phyloP scores from a whole-genome alignment of 2,329 filamentous ascomycete genomes.

The Chaetomiaceae sp. region DNA sequence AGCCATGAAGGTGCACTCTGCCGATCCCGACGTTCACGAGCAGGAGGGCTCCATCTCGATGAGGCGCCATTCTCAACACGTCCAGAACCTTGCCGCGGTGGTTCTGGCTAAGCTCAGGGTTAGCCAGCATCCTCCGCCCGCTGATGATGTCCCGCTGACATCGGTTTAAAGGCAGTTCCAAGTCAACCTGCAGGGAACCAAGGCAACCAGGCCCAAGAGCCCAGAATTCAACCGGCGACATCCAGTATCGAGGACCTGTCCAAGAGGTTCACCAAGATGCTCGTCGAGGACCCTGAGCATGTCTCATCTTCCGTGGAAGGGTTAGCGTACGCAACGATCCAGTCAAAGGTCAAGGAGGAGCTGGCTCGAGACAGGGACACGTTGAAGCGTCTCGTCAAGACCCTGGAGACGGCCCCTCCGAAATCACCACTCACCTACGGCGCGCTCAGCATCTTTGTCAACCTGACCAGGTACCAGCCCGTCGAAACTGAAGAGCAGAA shows the following conservation, averaged over 20 bases:
- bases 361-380: conserved; percentile 66
- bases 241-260: conserved; percentile 64
- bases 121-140: conserved; percentile 29
- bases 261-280: conserved; percentile 61
- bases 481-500: conserved; percentile 83
- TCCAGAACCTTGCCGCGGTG: conserved; percentile 65
- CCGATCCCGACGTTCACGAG: conserved; percentile 54
- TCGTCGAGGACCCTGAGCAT: conserved; percentile 54
- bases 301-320: conserved; percentile 79
- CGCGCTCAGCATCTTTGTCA: conserved; percentile 77
- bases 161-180: conserved; percentile 51
- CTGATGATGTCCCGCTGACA: conserved; percentile 45
- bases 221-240: conserved; percentile 48
- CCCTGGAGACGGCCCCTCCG: conserved; percentile 53
- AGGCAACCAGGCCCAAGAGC: conserved; percentile 33
- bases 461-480: conserved; percentile 78
- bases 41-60: conserved; percentile 56
- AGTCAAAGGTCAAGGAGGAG: conserved; percentile 78
- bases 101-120: conserved; percentile 74
- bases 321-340: conserved; percentile 84
- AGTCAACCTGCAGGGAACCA: conserved; percentile 40
- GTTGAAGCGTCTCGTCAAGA: conserved; percentile 63
- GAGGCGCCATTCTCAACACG: conserved; percentile 56
- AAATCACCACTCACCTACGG: conserved; percentile 77
- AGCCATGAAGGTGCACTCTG: conserved; percentile 44